These are phyloP conservation scores for Termitomyces sp. DNA, from an alignment of 768 basidiomycete species.

Conservation along the genomic window DNA sequence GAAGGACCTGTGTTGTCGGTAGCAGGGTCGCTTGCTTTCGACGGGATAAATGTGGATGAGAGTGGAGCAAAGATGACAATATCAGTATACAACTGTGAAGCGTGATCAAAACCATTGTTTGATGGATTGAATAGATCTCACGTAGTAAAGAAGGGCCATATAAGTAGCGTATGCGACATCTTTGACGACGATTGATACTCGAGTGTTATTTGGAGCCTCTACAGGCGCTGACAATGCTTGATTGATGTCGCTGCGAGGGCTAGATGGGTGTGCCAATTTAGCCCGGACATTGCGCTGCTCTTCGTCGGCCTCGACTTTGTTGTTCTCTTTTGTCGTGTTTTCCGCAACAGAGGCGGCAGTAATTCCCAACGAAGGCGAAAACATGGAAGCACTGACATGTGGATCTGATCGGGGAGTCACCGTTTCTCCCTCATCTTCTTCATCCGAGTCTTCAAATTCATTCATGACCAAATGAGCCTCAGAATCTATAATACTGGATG, in stretches of 20 bases:
- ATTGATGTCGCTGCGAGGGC: slow-evolving; percentile 15
- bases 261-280: slow-evolving; percentile 19
- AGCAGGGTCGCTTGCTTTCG: slow-evolving; percentile 21
- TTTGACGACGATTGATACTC: slow-evolving; percentile 40
- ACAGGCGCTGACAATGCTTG: background rate
- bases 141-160: slow-evolving; percentile 66
- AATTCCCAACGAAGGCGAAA: slow-evolving; percentile 6
- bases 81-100: slow-evolving; percentile 75
- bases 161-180: slow-evolving; percentile 48
- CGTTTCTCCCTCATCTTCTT: slow-evolving; percentile 27
- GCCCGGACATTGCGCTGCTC: slow-evolving; percentile 20
- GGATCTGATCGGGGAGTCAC: slow-evolving; percentile 23
- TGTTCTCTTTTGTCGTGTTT: slow-evolving; percentile 9
- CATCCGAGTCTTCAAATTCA: slow-evolving; percentile 51
- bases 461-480: slow-evolving; percentile 33
- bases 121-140: slow-evolving; percentile 28
- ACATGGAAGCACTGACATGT: slow-evolving; percentile 5
- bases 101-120: background rate
- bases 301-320: slow-evolving; percentile 21
- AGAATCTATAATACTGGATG: slow-evolving; percentile 18
- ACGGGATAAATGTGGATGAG: slow-evolving; percentile 57
- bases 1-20: slow-evolving; percentile 21
- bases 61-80: slow-evolving; percentile 81
- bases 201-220: slow-evolving; percentile 3
- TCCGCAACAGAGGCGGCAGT: slow-evolving; percentile 9